These are phyloP conservation scores for Phoenix dactylifera DNA, from an alignment of 176 grass and related monocot species.

Conservation along the genomic window DNA sequence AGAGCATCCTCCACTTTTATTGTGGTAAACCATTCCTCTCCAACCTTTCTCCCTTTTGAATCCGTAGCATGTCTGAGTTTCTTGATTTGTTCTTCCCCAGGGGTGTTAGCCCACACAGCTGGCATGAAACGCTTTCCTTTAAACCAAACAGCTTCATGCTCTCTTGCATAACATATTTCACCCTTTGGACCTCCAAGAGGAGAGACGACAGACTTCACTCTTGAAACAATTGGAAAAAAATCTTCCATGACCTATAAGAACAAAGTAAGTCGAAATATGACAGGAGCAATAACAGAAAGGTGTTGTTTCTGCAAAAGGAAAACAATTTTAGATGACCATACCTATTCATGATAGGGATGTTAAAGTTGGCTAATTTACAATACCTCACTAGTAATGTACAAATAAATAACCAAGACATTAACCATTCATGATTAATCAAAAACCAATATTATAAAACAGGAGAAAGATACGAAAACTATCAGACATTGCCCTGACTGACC, in stretches of 20 bases:
- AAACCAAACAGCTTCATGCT: constrained; percentile 89
- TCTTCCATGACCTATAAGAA: constrained; percentile 61
- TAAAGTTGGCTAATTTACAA: not conserved
- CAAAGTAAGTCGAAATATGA: not conserved
- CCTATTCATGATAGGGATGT: not conserved
- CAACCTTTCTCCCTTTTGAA: constrained; percentile 90
- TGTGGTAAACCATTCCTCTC: constrained; percentile 95
- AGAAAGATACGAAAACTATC: no score
- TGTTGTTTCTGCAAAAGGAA: not conserved
- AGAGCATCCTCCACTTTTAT: constrained; percentile 72
- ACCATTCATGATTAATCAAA: no score
- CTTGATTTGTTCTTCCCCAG: constrained; percentile 90
- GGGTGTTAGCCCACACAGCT: constrained; percentile 66
- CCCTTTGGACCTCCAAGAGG: constrained; percentile 65
- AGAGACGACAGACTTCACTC: constrained; percentile 75
- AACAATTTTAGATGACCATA: not conserved
- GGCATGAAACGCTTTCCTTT: constrained; percentile 78
- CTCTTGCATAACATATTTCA: constrained; percentile 92
- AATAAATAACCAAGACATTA: no score
- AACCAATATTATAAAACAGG: no score
- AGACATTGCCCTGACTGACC: no score
- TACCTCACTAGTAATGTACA: no score
- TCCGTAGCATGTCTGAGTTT: constrained; percentile 68
- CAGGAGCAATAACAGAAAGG: constrained; percentile 1
- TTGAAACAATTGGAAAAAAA: constrained; percentile 65